These are phyloP conservation scores for Psilocybe cyanescens DNA, from an alignment of 768 basidiomycete species.

Conservation along the genomic window DNA sequence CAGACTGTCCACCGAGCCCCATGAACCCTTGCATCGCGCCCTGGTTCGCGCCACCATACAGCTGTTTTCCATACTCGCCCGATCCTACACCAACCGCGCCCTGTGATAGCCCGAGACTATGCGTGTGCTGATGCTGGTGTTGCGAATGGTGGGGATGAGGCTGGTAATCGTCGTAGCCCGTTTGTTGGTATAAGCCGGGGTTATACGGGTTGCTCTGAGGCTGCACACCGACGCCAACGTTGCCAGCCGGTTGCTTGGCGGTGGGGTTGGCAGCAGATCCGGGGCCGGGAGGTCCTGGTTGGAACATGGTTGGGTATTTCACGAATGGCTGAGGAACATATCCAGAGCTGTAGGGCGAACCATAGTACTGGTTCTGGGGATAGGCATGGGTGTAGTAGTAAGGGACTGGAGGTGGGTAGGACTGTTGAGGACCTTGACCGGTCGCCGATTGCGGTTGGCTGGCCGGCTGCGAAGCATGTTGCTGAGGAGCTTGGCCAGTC, in stretches of 20 bases:
- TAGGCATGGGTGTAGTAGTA: slow-evolving; percentile 71
- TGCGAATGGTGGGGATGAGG: slow-evolving; percentile 60
- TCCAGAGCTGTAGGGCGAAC: slow-evolving; percentile 63
- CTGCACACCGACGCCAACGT: slow-evolving; percentile 49
- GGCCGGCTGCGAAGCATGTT: slow-evolving; percentile 53
- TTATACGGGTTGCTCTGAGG: slow-evolving; percentile 61
- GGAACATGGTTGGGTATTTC: slow-evolving; percentile 81
- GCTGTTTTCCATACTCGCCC: slow-evolving; percentile 47
- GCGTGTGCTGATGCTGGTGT: slow-evolving; percentile 52
- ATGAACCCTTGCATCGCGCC: slow-evolving; percentile 74
- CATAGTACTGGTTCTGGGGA: slow-evolving; percentile 79
- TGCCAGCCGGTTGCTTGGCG: slow-evolving; percentile 64
- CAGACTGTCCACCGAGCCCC: slow-evolving; percentile 58
- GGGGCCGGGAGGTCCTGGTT: slow-evolving; percentile 70
- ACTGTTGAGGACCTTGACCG: slow-evolving; percentile 69
- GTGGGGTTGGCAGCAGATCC: slow-evolving; percentile 67
- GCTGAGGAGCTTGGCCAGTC: slow-evolving; percentile 57
- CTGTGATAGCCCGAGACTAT: slow-evolving; percentile 47
- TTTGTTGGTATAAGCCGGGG: slow-evolving; percentile 68
- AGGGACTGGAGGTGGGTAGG: slow-evolving; percentile 64
- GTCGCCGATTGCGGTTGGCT: slow-evolving; percentile 64
- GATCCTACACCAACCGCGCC: slow-evolving; percentile 38
- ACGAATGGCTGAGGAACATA: slow-evolving; percentile 74
- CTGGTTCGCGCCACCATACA: slow-evolving; percentile 51
- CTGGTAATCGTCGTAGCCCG: slow-evolving; percentile 48